A percentile compares a stretch with the other conserved stretches of the same genome.
Evolutionary conservation across 148 eudicot species (phyloP).

Genomic region (Arctostaphylos glauca): DNA sequence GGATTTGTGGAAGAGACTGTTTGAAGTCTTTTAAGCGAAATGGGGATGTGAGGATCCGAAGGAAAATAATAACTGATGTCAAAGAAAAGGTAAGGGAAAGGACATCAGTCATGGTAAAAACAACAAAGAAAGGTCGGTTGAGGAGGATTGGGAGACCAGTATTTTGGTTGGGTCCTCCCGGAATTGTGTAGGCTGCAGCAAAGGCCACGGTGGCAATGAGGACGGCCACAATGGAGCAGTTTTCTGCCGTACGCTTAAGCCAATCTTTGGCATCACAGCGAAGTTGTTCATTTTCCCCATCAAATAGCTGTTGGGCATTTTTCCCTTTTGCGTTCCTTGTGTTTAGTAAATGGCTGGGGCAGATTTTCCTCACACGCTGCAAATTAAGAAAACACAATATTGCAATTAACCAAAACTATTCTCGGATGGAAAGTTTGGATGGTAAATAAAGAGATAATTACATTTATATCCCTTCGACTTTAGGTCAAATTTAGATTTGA

Average conservation of each 20-base stretch:
- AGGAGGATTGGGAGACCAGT: constrained; percentile 17
- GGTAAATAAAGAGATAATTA: too few relatives aligned
- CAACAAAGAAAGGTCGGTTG: constrained; percentile 7
- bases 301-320: constrained; percentile 12
- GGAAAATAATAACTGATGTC: neutral
- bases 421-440: neutral
- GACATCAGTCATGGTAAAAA: constrained; percentile 18
- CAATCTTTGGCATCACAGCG: neutral
- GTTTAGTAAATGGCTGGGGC: neutral
- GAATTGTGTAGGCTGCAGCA: constrained; percentile 16
- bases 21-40: constrained; percentile 7
- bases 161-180: constrained; percentile 7
- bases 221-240: constrained; percentile 11
- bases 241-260: constrained; percentile 6
- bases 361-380: constrained; percentile 7
- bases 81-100: constrained; percentile 10
- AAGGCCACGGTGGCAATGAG: constrained; percentile 20
- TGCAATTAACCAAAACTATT: neutral
- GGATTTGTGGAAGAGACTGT: constrained; percentile 2
- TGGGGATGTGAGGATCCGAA: constrained; percentile 9
- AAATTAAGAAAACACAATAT: neutral
- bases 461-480: too few relatives aligned
- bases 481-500: too few relatives aligned
- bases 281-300: neutral
- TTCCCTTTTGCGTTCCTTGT: neutral